A percentile compares a stretch with the other conserved stretches of the same genome.
These are phyloP conservation scores for Manihot esculenta DNA, from an alignment of 441 rosid genomes.

Conservation along the genomic window DNA sequence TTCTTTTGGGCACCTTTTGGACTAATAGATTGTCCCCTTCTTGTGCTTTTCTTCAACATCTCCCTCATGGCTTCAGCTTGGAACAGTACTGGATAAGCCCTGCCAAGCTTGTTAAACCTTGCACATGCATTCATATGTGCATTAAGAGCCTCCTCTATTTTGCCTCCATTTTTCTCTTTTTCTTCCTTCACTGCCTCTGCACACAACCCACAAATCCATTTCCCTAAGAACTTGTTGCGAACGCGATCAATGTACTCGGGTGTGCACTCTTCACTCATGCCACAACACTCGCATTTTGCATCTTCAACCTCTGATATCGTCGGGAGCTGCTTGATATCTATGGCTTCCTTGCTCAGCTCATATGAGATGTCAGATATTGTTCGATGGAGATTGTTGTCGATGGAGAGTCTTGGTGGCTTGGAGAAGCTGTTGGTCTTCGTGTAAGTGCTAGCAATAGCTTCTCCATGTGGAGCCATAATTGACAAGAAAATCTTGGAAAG, in stretches of 20 bases:
- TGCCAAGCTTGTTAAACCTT: constrained; percentile 70
- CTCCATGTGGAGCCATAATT: constrained; percentile 80
- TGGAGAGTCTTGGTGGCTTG: constrained; percentile 57
- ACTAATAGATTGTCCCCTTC: constrained; percentile 51
- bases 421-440: constrained; percentile 38
- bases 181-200: constrained; percentile 92
- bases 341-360: constrained; percentile 46
- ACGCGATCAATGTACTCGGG: constrained; percentile 70
- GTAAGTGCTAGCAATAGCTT: constrained; percentile 32
- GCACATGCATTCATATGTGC: constrained; percentile 74
- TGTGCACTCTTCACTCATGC: constrained; percentile 93
- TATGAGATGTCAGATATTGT: constrained; percentile 66
- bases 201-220: constrained; percentile 90
- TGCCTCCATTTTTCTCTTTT: constrained; percentile 61
- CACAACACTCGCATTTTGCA: constrained; percentile 91
- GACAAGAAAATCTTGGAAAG: neutral
- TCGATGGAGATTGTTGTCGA: constrained; percentile 51
- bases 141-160: constrained; percentile 60
- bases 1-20: constrained; percentile 47
- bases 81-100: constrained; percentile 73
- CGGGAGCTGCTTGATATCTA: constrained; percentile 32
- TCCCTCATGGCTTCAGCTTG: constrained; percentile 95
- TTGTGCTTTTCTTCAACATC: constrained; percentile 55
- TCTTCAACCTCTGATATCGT: constrained; percentile 77
- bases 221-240: constrained; percentile 64